Evolutionary conservation across 192 early-diverging fungal species (phyloP).

Genomic region (Diversispora eburnea): DNA sequence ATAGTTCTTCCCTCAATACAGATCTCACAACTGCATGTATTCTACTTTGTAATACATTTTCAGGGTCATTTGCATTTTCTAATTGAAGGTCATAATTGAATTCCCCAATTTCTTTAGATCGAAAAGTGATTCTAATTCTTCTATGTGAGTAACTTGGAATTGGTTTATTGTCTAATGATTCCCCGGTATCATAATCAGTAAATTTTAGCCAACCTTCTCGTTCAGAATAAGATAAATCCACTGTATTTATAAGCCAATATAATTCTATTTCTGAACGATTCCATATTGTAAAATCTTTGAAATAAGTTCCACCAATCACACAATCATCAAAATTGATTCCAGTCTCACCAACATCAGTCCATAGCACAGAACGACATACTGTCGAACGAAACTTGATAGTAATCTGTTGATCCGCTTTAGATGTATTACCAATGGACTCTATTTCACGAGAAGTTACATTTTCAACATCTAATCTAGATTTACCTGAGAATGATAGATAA

Average conservation of each 20-base stretch:
- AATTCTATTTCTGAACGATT: conserved; percentile 90
- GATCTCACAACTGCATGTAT: conserved; percentile 81
- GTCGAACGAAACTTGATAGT: conserved; percentile 76
- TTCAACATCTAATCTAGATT: conserved; percentile 4
- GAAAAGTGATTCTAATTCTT: conserved; percentile 79
- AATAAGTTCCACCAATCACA: conserved; percentile 81
- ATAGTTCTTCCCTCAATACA: conserved; percentile 67
- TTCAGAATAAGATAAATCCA: conserved; percentile 58
- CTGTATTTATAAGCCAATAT: conserved; percentile 78
- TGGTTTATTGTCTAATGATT: conserved; percentile 45
- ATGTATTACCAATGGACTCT: conserved; percentile 9
- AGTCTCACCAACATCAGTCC: conserved; percentile 88
- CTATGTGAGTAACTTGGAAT: conserved; percentile 67
- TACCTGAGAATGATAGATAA: neutral
- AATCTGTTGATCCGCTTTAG: conserved; percentile 53
- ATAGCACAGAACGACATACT: conserved; percentile 85
- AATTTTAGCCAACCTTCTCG: conserved; percentile 66
- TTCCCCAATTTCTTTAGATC: conserved; percentile 84
- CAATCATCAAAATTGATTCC: conserved; percentile 95
- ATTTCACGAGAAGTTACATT: conserved; percentile 11
- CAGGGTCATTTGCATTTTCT: conserved; percentile 86
- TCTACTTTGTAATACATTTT: conserved; percentile 73
- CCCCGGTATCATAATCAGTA: conserved; percentile 69
- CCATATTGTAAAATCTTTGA: conserved; percentile 85
- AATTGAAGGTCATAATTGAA: conserved; percentile 85